phyloP scores from a whole-genome alignment of 2,329 filamentous ascomycete species.

The Neopestalotiopsis sp. region DNA sequence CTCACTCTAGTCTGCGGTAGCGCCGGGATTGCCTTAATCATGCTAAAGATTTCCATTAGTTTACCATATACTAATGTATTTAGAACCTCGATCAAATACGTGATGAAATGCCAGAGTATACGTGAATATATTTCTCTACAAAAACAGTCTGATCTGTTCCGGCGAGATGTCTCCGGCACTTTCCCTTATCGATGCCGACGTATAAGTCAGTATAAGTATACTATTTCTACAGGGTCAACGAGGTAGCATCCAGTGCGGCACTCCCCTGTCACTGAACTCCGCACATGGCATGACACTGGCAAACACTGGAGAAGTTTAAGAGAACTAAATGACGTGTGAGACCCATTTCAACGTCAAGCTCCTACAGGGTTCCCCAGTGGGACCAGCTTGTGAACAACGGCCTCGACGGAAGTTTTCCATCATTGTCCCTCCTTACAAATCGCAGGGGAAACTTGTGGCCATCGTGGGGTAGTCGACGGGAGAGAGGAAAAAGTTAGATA shows the following conservation, averaged over 20 bases:
- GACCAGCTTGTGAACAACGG: background rate
- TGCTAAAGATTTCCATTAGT: background rate
- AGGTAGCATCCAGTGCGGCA: background rate
- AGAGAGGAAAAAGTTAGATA: background rate
- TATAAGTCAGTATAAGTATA: too few relatives aligned
- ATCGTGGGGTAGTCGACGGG: background rate
- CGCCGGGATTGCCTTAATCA: background rate
- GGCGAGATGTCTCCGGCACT: too few relatives aligned
- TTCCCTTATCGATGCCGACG: too few relatives aligned
- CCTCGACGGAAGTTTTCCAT: background rate
- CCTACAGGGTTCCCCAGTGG: background rate
- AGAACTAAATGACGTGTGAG: background rate
- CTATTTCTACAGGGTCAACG: background rate
- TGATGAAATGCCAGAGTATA: too few relatives aligned
- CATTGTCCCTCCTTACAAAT: conserved; percentile 7
- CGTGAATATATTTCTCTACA: too few relatives aligned
- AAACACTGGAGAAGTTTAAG: background rate
- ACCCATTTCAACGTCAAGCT: background rate
- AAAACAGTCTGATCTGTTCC: too few relatives aligned
- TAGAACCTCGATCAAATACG: background rate
- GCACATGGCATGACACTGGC: background rate
- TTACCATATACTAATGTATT: background rate
- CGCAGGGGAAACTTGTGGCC: conserved; percentile 11
- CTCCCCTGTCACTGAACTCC: background rate
- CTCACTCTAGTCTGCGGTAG: background rate